These are phyloP conservation scores for Thamnidium elegans DNA, from an alignment of 192 early-diverging fungal species.

Conservation along the genomic window DNA sequence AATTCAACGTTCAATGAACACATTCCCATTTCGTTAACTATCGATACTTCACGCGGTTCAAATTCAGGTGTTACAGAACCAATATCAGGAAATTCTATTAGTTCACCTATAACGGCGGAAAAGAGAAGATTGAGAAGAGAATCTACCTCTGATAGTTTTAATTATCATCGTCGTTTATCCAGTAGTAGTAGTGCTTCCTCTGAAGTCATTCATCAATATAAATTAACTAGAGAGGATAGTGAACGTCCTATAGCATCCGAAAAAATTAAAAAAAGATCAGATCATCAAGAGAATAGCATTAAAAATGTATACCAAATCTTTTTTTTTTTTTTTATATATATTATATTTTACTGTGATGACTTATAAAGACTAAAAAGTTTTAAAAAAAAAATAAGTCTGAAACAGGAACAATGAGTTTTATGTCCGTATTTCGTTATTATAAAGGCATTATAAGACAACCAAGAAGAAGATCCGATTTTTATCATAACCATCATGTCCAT, in stretches of 20 bases:
- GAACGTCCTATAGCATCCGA: conserved; percentile 34
- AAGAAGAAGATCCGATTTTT: background rate
- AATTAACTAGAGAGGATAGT: conserved; percentile 34
- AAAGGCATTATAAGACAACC: conserved; percentile 32
- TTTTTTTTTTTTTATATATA: conserved; percentile 3
- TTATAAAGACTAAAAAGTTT: no score
- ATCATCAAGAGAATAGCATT: conserved; percentile 4
- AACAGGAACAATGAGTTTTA: conserved; percentile 6
- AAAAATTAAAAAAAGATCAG: conserved; percentile 33
- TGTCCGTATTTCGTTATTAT: conserved; percentile 37
- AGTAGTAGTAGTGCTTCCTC: background rate
- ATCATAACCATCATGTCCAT: no score
- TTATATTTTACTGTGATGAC: background rate
- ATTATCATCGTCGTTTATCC: conserved; percentile 1
- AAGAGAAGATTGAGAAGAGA: background rate
- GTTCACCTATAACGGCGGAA: background rate
- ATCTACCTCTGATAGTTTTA: background rate
- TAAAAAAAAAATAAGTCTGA: background rate
- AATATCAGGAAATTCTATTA: background rate
- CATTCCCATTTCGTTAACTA: background rate
- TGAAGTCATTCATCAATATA: conserved; percentile 23
- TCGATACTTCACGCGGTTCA: background rate
- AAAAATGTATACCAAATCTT: background rate
- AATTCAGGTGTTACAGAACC: background rate
- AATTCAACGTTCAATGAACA: conserved; percentile 5